Evolutionary conservation across 495 filamentous ascomycete genomes (phyloP), one percentile per base, ranked within the genome.

Genomic region (Penicillium psychrofluorescens): DNA sequence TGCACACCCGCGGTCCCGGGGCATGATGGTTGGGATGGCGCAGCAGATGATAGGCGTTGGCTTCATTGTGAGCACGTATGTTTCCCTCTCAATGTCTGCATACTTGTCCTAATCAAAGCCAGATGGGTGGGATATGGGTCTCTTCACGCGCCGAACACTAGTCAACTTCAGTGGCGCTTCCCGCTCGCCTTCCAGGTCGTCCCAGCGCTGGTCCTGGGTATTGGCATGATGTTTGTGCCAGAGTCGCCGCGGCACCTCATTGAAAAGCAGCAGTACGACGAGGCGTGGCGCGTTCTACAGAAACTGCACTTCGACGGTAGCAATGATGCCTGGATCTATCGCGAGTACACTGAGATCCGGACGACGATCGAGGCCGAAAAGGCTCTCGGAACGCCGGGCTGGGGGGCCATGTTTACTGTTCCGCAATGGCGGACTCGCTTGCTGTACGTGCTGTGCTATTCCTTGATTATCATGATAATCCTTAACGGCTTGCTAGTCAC

Each of bases 31-130:
- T 36, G 78, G 76, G 9, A 54, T 79, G 31, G 68, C 77, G 27
- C 79, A 81, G 48, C 77, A 80, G 50, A 78, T 83, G 67, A 78
- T 80, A 46, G 73, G 77, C 32, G 63, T 74, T 33, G 73, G 71
- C 7, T 76, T 69, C 53, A 76, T 78, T 54, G 63, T 79, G 29
- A 71, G 72, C 51, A 68, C 59, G 54, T 64, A 66, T 46, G 58
- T 42, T 12, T 27, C 11, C 14, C n/a, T 1, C 15, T 10, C 6
- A 8, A 15, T 11, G 29, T 15, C 13, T 38, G 29, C 13, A 29
- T 44, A 33, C 22, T 31, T 22, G 11, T 41, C 12, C 29, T 35
- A 16, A 7, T 10, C 11, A 7, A 40, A 15, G 8, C n/a, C 51
- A 77, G 72, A 53, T 80, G 75, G 72, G 67, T 79, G 48, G 75